Evolutionary conservation across 2,329 filamentous ascomycete species (phyloP).

Genomic region (Botrytis squamosa): DNA sequence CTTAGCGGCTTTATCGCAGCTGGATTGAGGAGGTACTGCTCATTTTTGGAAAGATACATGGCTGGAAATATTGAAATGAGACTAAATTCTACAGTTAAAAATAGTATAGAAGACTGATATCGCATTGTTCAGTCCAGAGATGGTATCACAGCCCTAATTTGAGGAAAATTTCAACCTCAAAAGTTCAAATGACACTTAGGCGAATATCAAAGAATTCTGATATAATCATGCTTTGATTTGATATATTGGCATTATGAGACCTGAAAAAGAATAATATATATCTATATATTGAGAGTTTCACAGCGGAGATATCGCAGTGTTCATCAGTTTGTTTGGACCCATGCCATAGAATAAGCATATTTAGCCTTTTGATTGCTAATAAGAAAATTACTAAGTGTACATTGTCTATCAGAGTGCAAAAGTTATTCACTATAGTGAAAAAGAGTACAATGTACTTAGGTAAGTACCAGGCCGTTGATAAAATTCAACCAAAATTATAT

Average conservation of each 20-base stretch:
- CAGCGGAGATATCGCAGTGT: neutral
- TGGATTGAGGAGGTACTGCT: too few species aligned
- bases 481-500: fast-evolving
- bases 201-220: too few species aligned
- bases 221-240: too few species aligned
- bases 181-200: too few species aligned
- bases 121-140: fast-evolving
- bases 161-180: too few species aligned
- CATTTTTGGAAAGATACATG: neutral
- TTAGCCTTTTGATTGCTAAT: neutral
- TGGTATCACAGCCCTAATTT: too few species aligned
- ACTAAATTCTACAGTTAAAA: too few species aligned
- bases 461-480: fast-evolving
- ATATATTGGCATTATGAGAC: too few species aligned
- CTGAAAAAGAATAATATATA: too few species aligned
- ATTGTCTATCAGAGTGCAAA: neutral
- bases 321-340: too few species aligned
- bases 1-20: fast-evolving
- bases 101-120: neutral
- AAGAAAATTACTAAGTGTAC: fast-evolving
- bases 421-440: neutral
- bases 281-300: too few species aligned
- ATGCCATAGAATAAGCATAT: neutral
- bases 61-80: neutral
- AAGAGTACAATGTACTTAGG: fast-evolving